phyloP scores from a whole-genome alignment of 805 yeast species.

The Kuraishia hungarica region DNA sequence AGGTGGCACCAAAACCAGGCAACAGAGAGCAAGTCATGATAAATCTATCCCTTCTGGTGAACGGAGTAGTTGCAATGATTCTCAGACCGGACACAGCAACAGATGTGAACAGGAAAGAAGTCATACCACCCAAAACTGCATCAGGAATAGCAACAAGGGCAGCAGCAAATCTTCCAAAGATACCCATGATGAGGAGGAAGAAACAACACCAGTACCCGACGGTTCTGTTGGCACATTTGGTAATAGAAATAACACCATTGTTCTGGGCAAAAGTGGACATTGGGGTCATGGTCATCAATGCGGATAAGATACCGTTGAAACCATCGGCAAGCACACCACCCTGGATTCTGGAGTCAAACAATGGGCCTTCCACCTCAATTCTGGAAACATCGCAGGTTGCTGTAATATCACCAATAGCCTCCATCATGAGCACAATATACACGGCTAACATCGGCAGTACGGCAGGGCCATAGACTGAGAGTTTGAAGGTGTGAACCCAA shows the following conservation, averaged over 20 bases:
- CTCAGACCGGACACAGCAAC: constrained; percentile 53
- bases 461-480: constrained; percentile 73
- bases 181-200: constrained; percentile 78
- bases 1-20: constrained; percentile 43
- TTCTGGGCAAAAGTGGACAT: constrained; percentile 91
- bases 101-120: constrained; percentile 45
- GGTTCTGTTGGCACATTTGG: constrained; percentile 81
- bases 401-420: constrained; percentile 90
- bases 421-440: constrained; percentile 79
- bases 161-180: constrained; percentile 81
- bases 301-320: constrained; percentile 66
- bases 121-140: constrained; percentile 84
- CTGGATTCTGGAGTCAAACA: constrained; percentile 79
- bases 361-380: constrained; percentile 71
- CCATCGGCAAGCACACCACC: constrained; percentile 94
- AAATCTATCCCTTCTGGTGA: constrained; percentile 50
- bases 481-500: constrained; percentile 82
- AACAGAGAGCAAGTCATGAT: constrained; percentile 41
- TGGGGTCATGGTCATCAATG: constrained; percentile 80
- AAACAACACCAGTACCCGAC: constrained; percentile 49
- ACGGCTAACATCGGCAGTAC: constrained; percentile 83
- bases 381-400: constrained; percentile 91
- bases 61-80: constrained; percentile 44
- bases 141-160: constrained; percentile 80
- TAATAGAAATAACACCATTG: constrained; percentile 88